Percentiles rank a stretch among this genome's conserved stretches.
Conservation (phyloP, 2,329 filamentous ascomycete species). For the Orbilia javanica region DNA sequence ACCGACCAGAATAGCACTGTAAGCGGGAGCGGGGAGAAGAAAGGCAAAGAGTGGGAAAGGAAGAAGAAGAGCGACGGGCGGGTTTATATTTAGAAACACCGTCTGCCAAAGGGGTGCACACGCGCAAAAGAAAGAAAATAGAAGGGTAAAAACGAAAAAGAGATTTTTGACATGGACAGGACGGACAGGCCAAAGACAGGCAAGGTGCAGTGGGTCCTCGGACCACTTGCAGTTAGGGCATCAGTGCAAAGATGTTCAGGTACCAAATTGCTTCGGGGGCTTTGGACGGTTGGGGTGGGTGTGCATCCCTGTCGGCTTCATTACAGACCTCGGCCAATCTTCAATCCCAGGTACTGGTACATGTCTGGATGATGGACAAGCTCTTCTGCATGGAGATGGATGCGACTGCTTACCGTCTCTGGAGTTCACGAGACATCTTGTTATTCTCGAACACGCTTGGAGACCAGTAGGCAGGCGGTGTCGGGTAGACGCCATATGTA, state of each 20-base stretch:
- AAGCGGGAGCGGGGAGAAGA: constrained; percentile 58
- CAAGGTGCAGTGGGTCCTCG: constrained; percentile 51
- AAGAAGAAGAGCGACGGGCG: constrained; percentile 57
- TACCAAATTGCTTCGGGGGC: constrained; percentile 59
- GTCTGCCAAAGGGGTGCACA: constrained; percentile 32
- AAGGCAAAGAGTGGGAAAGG: constrained; percentile 35
- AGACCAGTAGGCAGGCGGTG: constrained; percentile 42
- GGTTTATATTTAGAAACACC: constrained; percentile 59
- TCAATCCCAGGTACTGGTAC: constrained; percentile 34
- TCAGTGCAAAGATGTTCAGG: constrained; percentile 44
- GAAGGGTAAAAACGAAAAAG: constrained; percentile 27
- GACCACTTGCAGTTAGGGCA: constrained; percentile 45
- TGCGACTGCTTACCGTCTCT: constrained; percentile 33
- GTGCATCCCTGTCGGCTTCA: constrained; percentile 36
- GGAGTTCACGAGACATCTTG: constrained; percentile 21
- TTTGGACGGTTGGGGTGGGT: constrained; percentile 49
- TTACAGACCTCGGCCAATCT: constrained; percentile 50
- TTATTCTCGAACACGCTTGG: neutral
- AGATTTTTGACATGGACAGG: constrained; percentile 55
- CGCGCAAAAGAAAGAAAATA: constrained; percentile 41
- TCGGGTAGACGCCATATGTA: constrained; percentile 54
- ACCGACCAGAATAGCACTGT: constrained; percentile 57
- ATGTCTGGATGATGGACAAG: neutral
- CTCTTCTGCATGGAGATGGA: constrained; percentile 5
- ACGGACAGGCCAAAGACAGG: constrained; percentile 44